Percentiles rank a stretch among this genome's conserved stretches.
Evolutionary conservation across 495 filamentous ascomycete species (phyloP).

Genomic region (Penicillium paradoxum): DNA sequence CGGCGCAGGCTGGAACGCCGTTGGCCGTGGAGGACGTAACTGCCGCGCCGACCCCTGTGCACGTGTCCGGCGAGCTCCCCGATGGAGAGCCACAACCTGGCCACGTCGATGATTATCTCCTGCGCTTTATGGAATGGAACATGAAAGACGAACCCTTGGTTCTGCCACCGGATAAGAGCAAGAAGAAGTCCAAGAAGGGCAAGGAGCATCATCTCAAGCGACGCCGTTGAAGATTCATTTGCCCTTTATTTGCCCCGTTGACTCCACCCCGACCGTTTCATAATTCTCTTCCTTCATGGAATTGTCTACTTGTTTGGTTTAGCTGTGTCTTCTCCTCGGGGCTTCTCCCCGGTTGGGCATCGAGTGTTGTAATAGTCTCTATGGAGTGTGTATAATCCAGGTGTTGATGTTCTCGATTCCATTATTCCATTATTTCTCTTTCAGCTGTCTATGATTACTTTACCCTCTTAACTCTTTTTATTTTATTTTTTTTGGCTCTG

Average conservation of each 20-base stretch:
- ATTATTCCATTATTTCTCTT: neutral
- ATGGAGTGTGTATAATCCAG: neutral
- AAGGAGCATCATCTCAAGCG: conserved; percentile 56
- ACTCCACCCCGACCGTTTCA: conserved; percentile 1
- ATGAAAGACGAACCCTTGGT: conserved; percentile 74
- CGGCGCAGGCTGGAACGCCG: conserved; percentile 31
- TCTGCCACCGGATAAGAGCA: conserved; percentile 74
- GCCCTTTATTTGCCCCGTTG: neutral
- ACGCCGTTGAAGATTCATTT: conserved; percentile 24
- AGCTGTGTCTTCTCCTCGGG: neutral
- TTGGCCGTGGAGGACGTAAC: conserved; percentile 17
- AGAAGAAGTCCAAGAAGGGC: conserved; percentile 70
- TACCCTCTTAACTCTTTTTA: neutral
- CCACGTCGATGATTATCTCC: conserved; percentile 81
- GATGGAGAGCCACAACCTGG: conserved; percentile 39
- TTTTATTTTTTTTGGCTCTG: neutral
- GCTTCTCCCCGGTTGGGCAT: neutral
- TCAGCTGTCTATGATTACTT: neutral
- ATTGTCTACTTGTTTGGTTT: neutral
- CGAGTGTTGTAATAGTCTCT: neutral
- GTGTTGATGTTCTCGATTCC: neutral
- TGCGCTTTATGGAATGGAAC: conserved; percentile 70
- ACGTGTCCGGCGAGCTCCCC: conserved; percentile 28
- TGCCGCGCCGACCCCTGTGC: conserved; percentile 6
- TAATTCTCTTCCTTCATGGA: neutral